A percentile compares a stretch with the other conserved stretches of the same genome.
These are phyloP conservation scores for Juglanconis sp. DNA, from an alignment of 2,329 filamentous ascomycete genomes.

Conservation along the genomic window DNA sequence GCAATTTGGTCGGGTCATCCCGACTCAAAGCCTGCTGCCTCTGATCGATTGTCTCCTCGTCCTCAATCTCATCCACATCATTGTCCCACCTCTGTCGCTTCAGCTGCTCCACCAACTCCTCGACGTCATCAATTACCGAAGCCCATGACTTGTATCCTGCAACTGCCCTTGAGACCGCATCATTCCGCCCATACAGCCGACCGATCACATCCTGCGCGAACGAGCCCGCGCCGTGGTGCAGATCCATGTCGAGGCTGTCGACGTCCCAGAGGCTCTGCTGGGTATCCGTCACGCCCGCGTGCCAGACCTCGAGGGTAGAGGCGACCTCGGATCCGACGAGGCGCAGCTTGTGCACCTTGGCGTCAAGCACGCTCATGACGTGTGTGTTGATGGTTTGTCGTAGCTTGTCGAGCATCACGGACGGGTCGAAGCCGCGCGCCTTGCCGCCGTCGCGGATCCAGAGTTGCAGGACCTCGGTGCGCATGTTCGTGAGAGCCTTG, in stretches of 20 bases:
- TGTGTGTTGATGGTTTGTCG: constrained; percentile 67
- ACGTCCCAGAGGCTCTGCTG: constrained; percentile 65
- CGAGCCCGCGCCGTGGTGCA: constrained; percentile 59
- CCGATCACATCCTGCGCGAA: constrained; percentile 70
- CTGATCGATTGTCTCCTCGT: constrained; percentile 66
- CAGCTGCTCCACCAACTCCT: constrained; percentile 61
- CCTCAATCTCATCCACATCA: constrained; percentile 69
- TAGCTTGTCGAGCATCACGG: constrained; percentile 65
- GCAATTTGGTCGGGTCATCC: constrained; percentile 45
- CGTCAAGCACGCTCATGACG: constrained; percentile 60
- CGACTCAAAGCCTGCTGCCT: constrained; percentile 66
- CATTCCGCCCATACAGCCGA: constrained; percentile 69
- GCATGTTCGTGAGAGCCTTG: constrained; percentile 64
- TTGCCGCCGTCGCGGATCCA: constrained; percentile 71
- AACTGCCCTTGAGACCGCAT: constrained; percentile 60
- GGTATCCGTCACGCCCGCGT: constrained; percentile 47
- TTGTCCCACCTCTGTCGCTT: constrained; percentile 72
- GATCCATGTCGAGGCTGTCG: constrained; percentile 61
- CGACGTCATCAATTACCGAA: constrained; percentile 65
- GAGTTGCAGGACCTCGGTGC: constrained; percentile 66
- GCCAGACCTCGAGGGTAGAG: constrained; percentile 59
- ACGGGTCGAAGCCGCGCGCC: constrained; percentile 63
- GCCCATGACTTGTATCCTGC: constrained; percentile 71
- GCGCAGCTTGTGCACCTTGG: constrained; percentile 61
- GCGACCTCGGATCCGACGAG: constrained; percentile 64